Evolutionary conservation across 225 moss, liverwort and hornwort genomes (phyloP), one percentile per base, ranked within the genome.

Genomic region (Takakia lepidozioides): DNA sequence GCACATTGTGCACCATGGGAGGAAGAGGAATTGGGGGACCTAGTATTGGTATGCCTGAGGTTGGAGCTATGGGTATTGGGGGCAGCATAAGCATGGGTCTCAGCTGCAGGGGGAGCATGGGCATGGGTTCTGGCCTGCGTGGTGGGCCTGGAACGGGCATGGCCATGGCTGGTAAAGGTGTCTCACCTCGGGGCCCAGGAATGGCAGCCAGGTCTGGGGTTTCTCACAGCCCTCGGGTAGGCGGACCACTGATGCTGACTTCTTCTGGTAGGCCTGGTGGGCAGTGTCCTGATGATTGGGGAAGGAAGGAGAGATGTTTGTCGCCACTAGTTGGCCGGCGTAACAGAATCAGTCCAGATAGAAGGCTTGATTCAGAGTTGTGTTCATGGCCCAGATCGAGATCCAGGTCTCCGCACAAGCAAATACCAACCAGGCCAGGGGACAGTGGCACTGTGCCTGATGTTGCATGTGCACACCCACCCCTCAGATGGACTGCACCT

Each of bases 31-130:
- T 69, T 36, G 65, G 65, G 62, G 29, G 27, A 43, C 11, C 69
- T n/a, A 74, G 74, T 26, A 67, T 66, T 38, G 61, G 65, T 38
- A 62, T 73, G 56, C 63, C 66, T 53, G 78, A 73, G 45, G 73
- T 69, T 30, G 38, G 53, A 39, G 36, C 7, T 1, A 30, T 32
- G 11, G 25, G 19, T 18, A 17, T 45, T 29, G 43, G 56, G 16
- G 52, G 43, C 41, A 65, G 63, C 17, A 69, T 82, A 45, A 85
- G 83, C 27, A 74, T 86, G 62, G 78, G 78, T 54, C n/a, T 86
- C 43, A 71, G 89, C 60, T 68, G 80, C 55, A 73, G 86, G 54
- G 76, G 75, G 48, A 77, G 55, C 40, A 72, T 88, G 76, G 72
- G 71, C 18, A 82, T 80, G 56, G 87, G 84, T 59, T 59, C 84